Conservation (phyloP, 257 asterid genomes). For the Solanum pimpinellifolium region DNA sequence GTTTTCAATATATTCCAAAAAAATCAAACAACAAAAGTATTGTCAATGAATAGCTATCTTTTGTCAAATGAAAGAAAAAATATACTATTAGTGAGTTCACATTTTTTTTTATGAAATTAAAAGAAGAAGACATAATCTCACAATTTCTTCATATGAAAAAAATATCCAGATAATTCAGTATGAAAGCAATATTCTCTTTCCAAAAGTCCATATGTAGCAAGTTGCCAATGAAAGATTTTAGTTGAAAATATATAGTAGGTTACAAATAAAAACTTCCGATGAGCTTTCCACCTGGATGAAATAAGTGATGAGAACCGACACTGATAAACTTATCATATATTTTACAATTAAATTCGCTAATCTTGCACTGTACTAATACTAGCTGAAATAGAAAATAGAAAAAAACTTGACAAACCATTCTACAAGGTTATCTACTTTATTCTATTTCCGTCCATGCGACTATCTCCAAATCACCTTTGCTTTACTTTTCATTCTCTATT, state of each 20-base stretch:
- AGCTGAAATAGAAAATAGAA: not conserved
- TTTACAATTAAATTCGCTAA: not conserved
- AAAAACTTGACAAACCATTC: not conserved
- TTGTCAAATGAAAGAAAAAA: not conserved
- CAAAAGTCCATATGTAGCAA: not conserved
- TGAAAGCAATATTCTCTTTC: not conserved
- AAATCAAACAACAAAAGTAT: not conserved
- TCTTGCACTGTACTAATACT: too few relatives aligned
- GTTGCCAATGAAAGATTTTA: too few relatives aligned
- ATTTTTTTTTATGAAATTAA: too few relatives aligned
- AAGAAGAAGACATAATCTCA: not conserved
- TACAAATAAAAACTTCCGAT: too few relatives aligned
- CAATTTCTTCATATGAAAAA: not conserved
- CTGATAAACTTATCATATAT: not conserved
- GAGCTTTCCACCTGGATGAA: too few relatives aligned
- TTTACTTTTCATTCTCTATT: too few relatives aligned
- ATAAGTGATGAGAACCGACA: not conserved
- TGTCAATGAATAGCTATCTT: not conserved
- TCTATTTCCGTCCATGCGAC: too few relatives aligned
- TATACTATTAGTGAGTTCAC: too few relatives aligned
- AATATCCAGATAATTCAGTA: not conserved
- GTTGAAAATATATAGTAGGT: too few relatives aligned
- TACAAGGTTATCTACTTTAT: not conserved
- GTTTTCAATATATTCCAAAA: conserved; percentile 17
- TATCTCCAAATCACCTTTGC: too few relatives aligned